phyloP scores from a whole-genome alignment of 345 rosid genomes.

The Theobroma cacao region DNA sequence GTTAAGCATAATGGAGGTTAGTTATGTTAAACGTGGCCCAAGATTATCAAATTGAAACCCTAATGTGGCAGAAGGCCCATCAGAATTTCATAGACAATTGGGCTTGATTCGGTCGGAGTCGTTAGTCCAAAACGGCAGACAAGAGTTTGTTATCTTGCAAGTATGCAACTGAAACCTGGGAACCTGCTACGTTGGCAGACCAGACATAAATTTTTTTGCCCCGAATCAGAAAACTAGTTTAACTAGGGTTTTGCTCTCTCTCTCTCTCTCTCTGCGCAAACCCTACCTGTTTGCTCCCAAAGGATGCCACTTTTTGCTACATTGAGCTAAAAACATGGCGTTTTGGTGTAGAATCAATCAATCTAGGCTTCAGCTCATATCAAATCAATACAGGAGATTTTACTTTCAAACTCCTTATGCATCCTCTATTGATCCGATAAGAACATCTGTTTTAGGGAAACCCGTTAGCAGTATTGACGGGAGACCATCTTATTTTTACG shows the following conservation, averaged over 20 bases:
- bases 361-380: conserved; percentile 27
- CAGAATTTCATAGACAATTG: neutral
- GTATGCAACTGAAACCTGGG: neutral
- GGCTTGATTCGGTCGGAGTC: neutral
- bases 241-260: neutral
- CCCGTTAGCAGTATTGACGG: conserved; percentile 11
- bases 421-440: conserved; percentile 16
- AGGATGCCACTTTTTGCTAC: conserved; percentile 9
- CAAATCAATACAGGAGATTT: conserved; percentile 27
- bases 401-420: conserved; percentile 23
- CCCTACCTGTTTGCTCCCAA: neutral
- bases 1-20: too few relatives aligned
- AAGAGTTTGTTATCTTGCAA: too few relatives aligned
- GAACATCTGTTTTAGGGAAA: conserved; percentile 3
- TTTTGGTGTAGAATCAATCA: conserved; percentile 39
- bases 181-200: neutral
- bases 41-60: too few relatives aligned
- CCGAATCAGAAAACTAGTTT: neutral
- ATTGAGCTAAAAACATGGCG: conserved; percentile 29
- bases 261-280: neutral
- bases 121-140: neutral
- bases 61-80: neutral
- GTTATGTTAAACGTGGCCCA: too few relatives aligned
- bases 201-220: neutral
- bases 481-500: conserved; percentile 24